Percentiles rank a stretch among this genome's conserved stretches.
phyloP scores from a whole-genome alignment of 345 rosid genomes.

The Hevea brasiliensis region DNA sequence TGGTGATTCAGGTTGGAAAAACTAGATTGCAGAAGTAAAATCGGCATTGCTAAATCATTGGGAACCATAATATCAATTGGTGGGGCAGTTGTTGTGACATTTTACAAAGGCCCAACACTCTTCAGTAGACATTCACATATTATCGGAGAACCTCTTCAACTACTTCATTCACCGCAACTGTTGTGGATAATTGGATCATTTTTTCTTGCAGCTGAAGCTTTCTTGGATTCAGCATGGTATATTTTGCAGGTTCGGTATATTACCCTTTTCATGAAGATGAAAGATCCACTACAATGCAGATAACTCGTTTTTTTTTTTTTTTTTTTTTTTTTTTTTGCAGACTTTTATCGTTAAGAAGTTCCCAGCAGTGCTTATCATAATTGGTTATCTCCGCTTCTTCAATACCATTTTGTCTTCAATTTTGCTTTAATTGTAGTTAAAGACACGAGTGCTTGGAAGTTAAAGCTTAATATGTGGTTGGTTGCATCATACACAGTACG shows the following conservation, averaged over 20 bases:
- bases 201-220: slow-evolving; percentile 4
- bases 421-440: not conserved
- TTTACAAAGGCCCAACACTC: too few relatives aligned
- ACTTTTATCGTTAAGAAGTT: slow-evolving; percentile 3
- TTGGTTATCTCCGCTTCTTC: slow-evolving; percentile 2
- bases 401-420: not conserved
- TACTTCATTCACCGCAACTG: not conserved
- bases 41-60: too few relatives aligned
- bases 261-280: not conserved
- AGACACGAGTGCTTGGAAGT: slow-evolving; percentile 17
- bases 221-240: slow-evolving; percentile 13
- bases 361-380: slow-evolving; percentile 10
- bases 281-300: not conserved
- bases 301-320: too few relatives aligned
- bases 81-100: too few relatives aligned
- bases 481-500: slow-evolving; percentile 25
- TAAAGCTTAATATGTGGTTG: slow-evolving; percentile 18
- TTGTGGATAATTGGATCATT: slow-evolving; percentile 25
- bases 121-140: not conserved
- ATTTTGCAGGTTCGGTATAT: slow-evolving; percentile 22
- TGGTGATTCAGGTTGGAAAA: too few relatives aligned
- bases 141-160: too few relatives aligned
- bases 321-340: not conserved
- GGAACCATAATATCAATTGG: too few relatives aligned
- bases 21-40: too few relatives aligned